A percentile compares a stretch with the other conserved stretches of the same genome.
phyloP scores from a whole-genome alignment of 257 asterid genomes.

The Solanum neorickii region DNA sequence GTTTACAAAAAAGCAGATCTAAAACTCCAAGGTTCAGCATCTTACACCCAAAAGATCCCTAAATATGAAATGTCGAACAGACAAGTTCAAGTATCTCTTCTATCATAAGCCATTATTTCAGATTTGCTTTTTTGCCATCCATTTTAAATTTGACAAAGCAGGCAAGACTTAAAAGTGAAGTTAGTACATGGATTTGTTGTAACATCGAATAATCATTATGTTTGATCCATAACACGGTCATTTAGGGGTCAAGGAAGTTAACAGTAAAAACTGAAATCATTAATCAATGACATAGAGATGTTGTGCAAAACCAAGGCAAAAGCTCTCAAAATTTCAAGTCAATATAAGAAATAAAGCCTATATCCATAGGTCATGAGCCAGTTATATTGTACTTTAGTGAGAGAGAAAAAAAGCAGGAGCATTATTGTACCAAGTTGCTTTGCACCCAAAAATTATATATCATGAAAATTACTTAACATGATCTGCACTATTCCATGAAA shows the following conservation, averaged over 20 bases:
- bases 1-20: background rate
- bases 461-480: background rate
- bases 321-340: background rate
- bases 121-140: background rate
- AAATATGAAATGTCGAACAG: background rate
- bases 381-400: background rate
- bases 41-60: background rate
- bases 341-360: background rate
- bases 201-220: background rate
- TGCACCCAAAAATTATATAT: background rate
- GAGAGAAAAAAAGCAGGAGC: background rate
- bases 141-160: background rate
- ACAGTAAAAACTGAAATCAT: background rate
- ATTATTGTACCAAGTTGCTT: background rate
- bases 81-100: background rate
- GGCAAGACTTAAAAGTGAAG: background rate
- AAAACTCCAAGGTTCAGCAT: background rate
- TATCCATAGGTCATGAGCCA: background rate
- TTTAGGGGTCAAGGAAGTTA: background rate
- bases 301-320: background rate
- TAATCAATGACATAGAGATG: background rate
- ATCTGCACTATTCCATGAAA: background rate
- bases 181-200: background rate
- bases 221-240: background rate
- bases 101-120: background rate